Evolutionary conservation across 1,284 basidiomycete genomes (phyloP).

Genomic region (Ustilago cynodontis): DNA sequence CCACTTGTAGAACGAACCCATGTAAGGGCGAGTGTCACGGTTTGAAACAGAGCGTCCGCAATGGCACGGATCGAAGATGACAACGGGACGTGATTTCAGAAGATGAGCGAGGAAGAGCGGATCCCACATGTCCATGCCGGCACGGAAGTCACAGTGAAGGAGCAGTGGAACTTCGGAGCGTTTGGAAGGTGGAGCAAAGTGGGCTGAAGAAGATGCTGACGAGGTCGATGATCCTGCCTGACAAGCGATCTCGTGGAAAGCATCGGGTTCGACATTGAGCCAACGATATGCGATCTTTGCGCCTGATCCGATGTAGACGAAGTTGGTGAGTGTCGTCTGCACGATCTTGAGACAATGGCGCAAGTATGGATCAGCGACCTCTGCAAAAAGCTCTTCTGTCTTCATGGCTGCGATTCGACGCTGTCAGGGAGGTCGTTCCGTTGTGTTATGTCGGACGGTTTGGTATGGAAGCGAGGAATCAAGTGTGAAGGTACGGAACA

Average conservation of each 20-base stretch:
- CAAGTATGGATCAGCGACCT: conserved; percentile 36
- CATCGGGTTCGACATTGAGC: conserved; percentile 38
- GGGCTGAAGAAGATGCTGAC: conserved; percentile 11
- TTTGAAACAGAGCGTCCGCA: conserved; percentile 41
- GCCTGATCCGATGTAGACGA: conserved; percentile 42
- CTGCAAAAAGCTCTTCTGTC: conserved; percentile 24
- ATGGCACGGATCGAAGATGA: conserved; percentile 47
- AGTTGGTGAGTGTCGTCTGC: conserved; percentile 38
- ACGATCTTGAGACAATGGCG: conserved; percentile 43
- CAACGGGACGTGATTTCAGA: conserved; percentile 40
- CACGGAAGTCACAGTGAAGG: conserved; percentile 43
- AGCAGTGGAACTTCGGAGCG: conserved; percentile 30
- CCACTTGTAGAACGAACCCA: conserved; percentile 50
- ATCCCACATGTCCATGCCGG: conserved; percentile 46
- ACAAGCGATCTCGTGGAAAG: conserved; percentile 24
- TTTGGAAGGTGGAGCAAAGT: not conserved
- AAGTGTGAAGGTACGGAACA: not conserved
- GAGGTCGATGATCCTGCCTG: conserved; percentile 3
- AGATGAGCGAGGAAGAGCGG: conserved; percentile 54
- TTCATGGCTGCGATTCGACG: not conserved
- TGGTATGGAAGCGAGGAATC: too few relatives aligned
- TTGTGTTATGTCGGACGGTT: not conserved
- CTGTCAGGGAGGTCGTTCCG: not conserved
- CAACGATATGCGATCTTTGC: conserved; percentile 51
- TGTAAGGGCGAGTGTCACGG: conserved; percentile 43